Percentiles rank a stretch among this genome's conserved stretches.
Evolutionary conservation across 768 basidiomycete genomes (phyloP).

Genomic region (Scleroderma bovista): DNA sequence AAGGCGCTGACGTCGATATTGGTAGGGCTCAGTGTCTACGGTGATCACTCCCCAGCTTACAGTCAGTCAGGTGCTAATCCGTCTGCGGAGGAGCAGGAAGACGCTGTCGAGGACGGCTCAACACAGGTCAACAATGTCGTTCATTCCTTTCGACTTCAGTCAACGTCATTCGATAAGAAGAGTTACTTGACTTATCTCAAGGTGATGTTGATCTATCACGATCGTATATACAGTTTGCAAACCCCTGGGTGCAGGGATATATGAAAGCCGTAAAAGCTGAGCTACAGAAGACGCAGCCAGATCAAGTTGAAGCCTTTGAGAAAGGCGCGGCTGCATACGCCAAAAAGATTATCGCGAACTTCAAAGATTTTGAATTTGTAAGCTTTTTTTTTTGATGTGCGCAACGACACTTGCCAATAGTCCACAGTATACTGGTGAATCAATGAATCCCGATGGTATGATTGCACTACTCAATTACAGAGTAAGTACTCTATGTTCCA

Average conservation of each 20-base stretch:
- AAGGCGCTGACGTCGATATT: slow-evolving; percentile 81
- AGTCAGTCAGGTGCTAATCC: slow-evolving; percentile 74
- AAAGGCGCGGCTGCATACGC: slow-evolving; percentile 69
- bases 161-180: slow-evolving; percentile 87
- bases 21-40: slow-evolving; percentile 43
- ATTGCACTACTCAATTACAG: slow-evolving; percentile 94
- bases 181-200: slow-evolving; percentile 78
- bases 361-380: slow-evolving; percentile 94
- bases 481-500: slow-evolving; percentile 33
- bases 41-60: slow-evolving; percentile 5
- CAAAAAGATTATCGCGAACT: slow-evolving; percentile 85
- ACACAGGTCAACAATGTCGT: slow-evolving; percentile 81
- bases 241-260: slow-evolving; percentile 55
- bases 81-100: slow-evolving; percentile 81
- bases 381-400: slow-evolving; percentile 22
- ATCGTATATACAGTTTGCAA: neutral
- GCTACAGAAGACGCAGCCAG: slow-evolving; percentile 49
- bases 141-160: slow-evolving; percentile 85
- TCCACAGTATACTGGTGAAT: slow-evolving; percentile 61
- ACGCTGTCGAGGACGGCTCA: slow-evolving; percentile 77
- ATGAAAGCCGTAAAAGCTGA: slow-evolving; percentile 86
- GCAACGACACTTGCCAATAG: neutral
- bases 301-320: slow-evolving; percentile 72
- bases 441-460: slow-evolving; percentile 88
- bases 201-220: slow-evolving; percentile 33